Base-by-base conservation (phyloP, 2,329 filamentous ascomycete species). In the Huntiella bhutanensis region DNA sequence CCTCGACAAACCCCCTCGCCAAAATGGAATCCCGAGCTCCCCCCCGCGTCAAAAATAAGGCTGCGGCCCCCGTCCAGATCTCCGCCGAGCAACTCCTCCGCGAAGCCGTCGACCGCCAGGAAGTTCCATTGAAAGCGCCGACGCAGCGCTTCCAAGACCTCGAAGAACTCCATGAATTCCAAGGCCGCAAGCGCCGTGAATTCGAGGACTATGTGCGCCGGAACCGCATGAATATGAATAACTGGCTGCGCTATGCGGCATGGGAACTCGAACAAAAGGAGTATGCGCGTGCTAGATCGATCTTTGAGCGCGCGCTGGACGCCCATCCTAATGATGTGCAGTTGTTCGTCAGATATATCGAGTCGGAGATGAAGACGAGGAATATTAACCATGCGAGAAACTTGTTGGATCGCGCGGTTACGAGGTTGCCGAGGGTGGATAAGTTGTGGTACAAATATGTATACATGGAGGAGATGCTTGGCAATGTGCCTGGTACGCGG, bases 391-490 rank as follows among this genome's bases (percentile, higher is more conserved):
- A 96, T 70, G 87, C 91, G 33, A 72, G 91, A 49, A 98, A 98
- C 59, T 64, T 98, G 44, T 74, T 98, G 45, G 91, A 98, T 60
- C 80, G 91, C 47, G 87, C 91, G n/a, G 84, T 96, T 45, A 86
- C 86, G 1, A 83, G 92, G 47, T 67, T 95, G 35, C 91, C 91
- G 4, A 71, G 91, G 48, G 75, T 96, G 36, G 86, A 96, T 60
- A 96, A 96, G 69, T 67, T 98, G 33, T 98, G 91, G 91, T 98
- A 94, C 68, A 96, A 96, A 61, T 98, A 95, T 67, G 85, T 93
- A 19, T 94, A 93, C 60, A 92, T 94, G 81, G 88, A 96, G 66
- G 91, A 98, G 70, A 96, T 88, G 64, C 71, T 98, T 46, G 86
- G 86, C 5, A 95, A 98, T 56, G 79, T 98, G 42, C 77, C 87